Percentiles rank a stretch among this genome's conserved stretches.
These are phyloP conservation scores for Ramichloridium luteum DNA, from an alignment of 2,329 filamentous ascomycete species.

Conservation along the genomic window DNA sequence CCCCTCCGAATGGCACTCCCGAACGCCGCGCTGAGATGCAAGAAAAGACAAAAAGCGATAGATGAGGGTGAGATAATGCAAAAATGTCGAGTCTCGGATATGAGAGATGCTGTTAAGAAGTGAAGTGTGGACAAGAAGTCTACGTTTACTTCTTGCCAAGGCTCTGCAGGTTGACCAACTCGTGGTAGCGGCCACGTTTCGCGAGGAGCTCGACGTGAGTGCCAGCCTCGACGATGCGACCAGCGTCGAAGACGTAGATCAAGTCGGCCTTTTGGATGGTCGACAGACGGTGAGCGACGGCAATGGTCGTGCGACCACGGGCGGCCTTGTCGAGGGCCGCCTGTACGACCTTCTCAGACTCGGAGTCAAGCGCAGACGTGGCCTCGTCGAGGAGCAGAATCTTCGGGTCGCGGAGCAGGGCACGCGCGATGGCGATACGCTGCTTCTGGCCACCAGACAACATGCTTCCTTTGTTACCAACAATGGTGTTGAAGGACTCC, in stretches of 20 bases:
- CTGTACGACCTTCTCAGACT: slow-evolving; percentile 70
- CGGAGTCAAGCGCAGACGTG: slow-evolving; percentile 53
- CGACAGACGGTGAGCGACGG: slow-evolving; percentile 80
- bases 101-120: too few species aligned
- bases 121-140: too few species aligned
- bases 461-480: slow-evolving; percentile 76
- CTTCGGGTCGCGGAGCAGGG: slow-evolving; percentile 79
- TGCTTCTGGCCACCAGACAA: slow-evolving; percentile 90
- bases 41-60: too few species aligned
- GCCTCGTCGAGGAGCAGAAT: slow-evolving; percentile 76
- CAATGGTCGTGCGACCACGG: slow-evolving; percentile 63
- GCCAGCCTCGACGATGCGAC: slow-evolving; percentile 72
- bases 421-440: slow-evolving; percentile 83
- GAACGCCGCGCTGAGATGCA: too few species aligned
- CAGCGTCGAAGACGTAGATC: slow-evolving; percentile 94
- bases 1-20: too few species aligned
- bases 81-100: too few species aligned
- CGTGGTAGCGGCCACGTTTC: slow-evolving; percentile 30
- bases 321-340: slow-evolving; percentile 70
- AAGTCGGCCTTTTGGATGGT: slow-evolving; percentile 91
- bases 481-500: slow-evolving; percentile 37
- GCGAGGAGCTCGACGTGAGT: slow-evolving; percentile 51
- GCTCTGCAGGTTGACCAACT: slow-evolving; percentile 28
- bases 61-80: too few species aligned
- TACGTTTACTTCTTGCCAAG: slow-evolving; percentile 20